Conservation (phyloP, 306 rosid species). For the Oemleria cerasiformis region DNA sequence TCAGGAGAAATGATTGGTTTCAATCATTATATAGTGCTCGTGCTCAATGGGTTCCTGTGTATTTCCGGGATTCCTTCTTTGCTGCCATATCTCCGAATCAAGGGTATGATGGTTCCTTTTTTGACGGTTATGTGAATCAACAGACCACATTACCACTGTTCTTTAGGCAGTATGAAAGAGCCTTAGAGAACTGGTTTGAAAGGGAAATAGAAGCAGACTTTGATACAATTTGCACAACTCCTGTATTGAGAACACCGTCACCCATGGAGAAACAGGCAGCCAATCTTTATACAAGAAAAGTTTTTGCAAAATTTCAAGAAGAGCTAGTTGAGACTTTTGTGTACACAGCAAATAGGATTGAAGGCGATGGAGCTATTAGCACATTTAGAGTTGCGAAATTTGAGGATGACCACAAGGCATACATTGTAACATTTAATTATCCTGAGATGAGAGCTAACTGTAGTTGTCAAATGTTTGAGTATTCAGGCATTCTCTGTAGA, state of each 20-base stretch:
- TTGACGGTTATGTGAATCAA: slow-evolving; percentile 80
- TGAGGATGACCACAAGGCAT: slow-evolving; percentile 82
- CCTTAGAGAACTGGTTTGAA: slow-evolving; percentile 72
- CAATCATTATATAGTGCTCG: slow-evolving; percentile 70
- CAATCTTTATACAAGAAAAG: slow-evolving; percentile 71
- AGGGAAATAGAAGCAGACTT: slow-evolving; percentile 84
- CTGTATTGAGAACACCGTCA: slow-evolving; percentile 81
- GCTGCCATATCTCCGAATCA: slow-evolving; percentile 64
- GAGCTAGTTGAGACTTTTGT: slow-evolving; percentile 94
- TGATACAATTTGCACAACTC: slow-evolving; percentile 73
- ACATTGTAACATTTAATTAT: slow-evolving; percentile 60
- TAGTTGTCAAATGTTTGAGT: slow-evolving; percentile 95
- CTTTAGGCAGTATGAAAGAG: slow-evolving; percentile 88
- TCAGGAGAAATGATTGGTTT: slow-evolving; percentile 78
- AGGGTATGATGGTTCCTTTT: slow-evolving; percentile 67
- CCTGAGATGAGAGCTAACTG: slow-evolving; percentile 79
- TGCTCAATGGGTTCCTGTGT: slow-evolving; percentile 84
- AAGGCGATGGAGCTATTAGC: slow-evolving; percentile 73
- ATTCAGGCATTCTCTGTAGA: slow-evolving; percentile 87
- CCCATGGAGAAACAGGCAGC: slow-evolving; percentile 98
- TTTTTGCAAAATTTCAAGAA: slow-evolving; percentile 82
- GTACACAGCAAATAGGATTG: slow-evolving; percentile 88
- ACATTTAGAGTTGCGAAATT: slow-evolving; percentile 88
- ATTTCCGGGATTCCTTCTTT: slow-evolving; percentile 80
- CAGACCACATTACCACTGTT: slow-evolving; percentile 85